Base-by-base conservation (phyloP, 2,329 filamentous ascomycete genomes). In the Fusarium pseudonygamai region DNA sequence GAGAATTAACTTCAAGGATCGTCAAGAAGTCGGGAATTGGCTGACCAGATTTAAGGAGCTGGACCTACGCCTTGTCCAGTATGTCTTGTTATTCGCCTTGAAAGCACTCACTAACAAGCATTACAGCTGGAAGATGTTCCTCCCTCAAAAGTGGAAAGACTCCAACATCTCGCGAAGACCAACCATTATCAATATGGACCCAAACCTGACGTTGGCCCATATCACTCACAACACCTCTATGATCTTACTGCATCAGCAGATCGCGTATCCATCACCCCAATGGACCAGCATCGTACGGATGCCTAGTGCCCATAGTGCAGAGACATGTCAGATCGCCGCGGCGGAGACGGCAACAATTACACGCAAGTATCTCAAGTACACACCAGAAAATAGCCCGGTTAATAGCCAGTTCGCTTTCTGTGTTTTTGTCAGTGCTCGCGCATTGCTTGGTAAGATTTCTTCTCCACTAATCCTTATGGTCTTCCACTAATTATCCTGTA, bases 151-250 rank as follows among this genome's bases (percentile, higher is more conserved):
- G 10, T 72, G 85, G 83, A 82, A 82, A n/a, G 79, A 81, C n/a
- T 77, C 78, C 6, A 78, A 79, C 6, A 77, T 80, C 4, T 78
- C 79, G 1, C 72, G 76, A 3, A 66, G 78, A 22, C 69, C 72
- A 5, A 74, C 72, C 0, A 70, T 78, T 0, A 75, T 75, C 20
- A 86, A 85, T 80, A 72, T 76, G 72, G 86, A 87, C 56, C 86
- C 86, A 0, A 87, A 87, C 50, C 76, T 87, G 24, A 87, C 86
- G 0, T 74, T 87, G 1, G 85, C 85, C 0, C 85, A 87, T 39
- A 79, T 85, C 15, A 87, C 84, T 0, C 86, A 87, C 52, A 87
- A 87, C 60, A 83, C 85, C 0, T 85, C 85, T 1, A 86, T 86
- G 78, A 86, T 87, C 30, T 77, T 87, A 0, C 76, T 87, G 0